These are phyloP conservation scores for Cercophora samala DNA, from an alignment of 495 filamentous ascomycete species.

Conservation along the genomic window DNA sequence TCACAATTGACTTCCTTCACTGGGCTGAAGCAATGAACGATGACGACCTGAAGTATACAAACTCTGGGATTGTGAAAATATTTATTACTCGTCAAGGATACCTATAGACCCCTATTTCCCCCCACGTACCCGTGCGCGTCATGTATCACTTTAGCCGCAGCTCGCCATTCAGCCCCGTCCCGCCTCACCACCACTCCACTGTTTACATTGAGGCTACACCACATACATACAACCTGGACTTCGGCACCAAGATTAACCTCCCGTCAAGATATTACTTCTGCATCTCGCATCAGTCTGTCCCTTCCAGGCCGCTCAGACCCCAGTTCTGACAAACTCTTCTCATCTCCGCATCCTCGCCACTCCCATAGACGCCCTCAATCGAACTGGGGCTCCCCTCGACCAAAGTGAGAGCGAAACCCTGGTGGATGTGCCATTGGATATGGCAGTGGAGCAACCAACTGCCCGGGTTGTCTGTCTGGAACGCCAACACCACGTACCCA, in stretches of 20 bases:
- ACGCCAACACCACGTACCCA: conserved; percentile 43
- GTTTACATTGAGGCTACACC: not conserved
- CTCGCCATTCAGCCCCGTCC: not conserved
- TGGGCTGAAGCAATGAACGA: not conserved
- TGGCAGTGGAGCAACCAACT: conserved; percentile 48
- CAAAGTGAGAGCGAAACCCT: not conserved
- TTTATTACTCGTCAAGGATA: not conserved
- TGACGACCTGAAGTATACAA: too few relatives aligned
- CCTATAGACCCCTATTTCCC: not conserved
- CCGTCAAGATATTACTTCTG: not conserved
- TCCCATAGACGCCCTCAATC: not conserved
- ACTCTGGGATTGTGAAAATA: not conserved
- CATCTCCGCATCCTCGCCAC: not conserved
- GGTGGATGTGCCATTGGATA: conserved; percentile 49
- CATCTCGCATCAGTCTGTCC: not conserved
- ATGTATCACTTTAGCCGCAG: not conserved
- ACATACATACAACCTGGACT: not conserved
- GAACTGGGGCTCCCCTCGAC: not conserved
- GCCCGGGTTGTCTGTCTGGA: conserved; percentile 47
- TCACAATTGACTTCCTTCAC: too few relatives aligned
- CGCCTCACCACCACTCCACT: not conserved
- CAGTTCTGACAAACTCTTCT: not conserved
- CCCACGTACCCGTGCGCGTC: not conserved
- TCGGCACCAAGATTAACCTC: not conserved
- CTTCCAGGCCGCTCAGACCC: not conserved